Base-by-base conservation (phyloP, 345 rosid species). In the Eucalyptus melliodora region DNA sequence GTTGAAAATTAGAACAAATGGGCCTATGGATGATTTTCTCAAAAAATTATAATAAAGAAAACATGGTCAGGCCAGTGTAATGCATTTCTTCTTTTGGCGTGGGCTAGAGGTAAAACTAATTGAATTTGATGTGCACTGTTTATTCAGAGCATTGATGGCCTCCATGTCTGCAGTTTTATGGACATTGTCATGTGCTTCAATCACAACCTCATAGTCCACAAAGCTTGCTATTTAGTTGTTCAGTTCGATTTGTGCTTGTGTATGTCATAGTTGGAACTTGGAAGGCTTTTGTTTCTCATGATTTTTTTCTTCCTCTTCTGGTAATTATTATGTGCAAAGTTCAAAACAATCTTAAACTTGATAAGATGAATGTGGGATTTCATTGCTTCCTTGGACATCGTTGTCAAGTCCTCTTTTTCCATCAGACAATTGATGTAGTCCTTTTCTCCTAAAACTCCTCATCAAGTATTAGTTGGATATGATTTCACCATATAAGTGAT, bases 201-300 rank as follows among this genome's bases (percentile, higher is more conserved):
- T 91, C 96, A 91, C 95, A 92, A 85, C 85, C 92, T 31, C 95
- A 91, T 37, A 34, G 91, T 90, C 94, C 96, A 19, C 80, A 89
- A 34, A 93, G 89, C 87, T 88, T 92, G 90, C 95, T 90, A 85
- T 89, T 91, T 90, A 91, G 93, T 88, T 91, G 96, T 90, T 94
- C 97, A 62, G 86, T 97, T 53, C 95, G 92, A 91, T 91, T 95
- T 90, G 92, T 92, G 90, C 96, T 97, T 72, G 94, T 72, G 14
- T 17, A 34, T 72, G 82, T 34, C 82, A 34, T 34, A 6, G 24
- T 72, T 34, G 45, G 82, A 34, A 72, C 26, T 72, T 72, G 81
- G 81, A 34, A 34, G 45, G 26, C 82, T 69, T 37, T 72, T 34
- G 42, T 69, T 69, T 49, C 50, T n/a, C 11, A 10, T 67, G 16